Evolutionary conservation across 192 early-diverging fungal genomes (phyloP), one percentile per base, ranked within the genome.

Genomic region (Rhizoclosmatium sp.): DNA sequence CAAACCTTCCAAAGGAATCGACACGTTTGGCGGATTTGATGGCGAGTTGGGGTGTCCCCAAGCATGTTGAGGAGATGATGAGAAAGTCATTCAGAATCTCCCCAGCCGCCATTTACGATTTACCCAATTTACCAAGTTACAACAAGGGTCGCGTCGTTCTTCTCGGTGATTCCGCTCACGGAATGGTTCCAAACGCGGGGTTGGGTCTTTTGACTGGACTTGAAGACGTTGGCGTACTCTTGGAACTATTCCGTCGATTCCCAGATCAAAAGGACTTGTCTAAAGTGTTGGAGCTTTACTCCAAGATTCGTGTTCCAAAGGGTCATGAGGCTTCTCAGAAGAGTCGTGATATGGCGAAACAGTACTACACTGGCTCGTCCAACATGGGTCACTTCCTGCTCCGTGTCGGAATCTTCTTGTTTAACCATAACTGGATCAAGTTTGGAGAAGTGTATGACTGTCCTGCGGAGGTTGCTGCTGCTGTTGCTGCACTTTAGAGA

Each of bases 101-200:
- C 31, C 31, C 31, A 31, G 31, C 31, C 31, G 19, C 68, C 21
- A 68, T 78, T 23, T 78, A 65, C 21, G 76, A 78, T 39, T 42
- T 48, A 47, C 67, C 39, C 2, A 46, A 70, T 2, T 56, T 51
- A 10, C 23, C 69, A 14, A 69, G 12, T 9, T 78, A 42, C 44
- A 39, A 14, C 19, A 71, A 70, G 3, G 66, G 67, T 39, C 59
- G 66, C 12, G 76, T 78, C 2, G 12, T 78, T 7, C 31, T 78
- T n/a, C 7, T 78, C 23, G 76, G 76, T 2, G 76, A 78, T 56
- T 41, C 76, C 5, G 68, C 68, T 12, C 68, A 69, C 31, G 68
- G 68, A 23, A 69, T 31, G 31, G 16, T 69, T 69, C 68, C 68
- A 16, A 46, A 16, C 10, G 19, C 19, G 10, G 68, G 68, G 5